Evolutionary conservation across 345 rosid species (phyloP).

Genomic region (Acer campestre): DNA sequence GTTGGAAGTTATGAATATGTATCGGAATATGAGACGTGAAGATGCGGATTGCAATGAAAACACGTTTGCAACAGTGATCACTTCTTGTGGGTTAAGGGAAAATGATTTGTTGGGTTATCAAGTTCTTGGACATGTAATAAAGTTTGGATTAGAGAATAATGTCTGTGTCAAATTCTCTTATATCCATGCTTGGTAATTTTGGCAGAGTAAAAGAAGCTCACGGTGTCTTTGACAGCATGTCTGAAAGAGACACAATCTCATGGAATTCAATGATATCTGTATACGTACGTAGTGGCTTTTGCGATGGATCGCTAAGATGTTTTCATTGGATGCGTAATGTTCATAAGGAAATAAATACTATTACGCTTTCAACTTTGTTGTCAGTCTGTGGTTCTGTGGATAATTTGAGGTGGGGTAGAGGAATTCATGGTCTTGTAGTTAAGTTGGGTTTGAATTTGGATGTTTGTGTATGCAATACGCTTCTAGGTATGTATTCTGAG

Average conservation of each 20-base stretch:
- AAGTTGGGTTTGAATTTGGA: constrained; percentile 57
- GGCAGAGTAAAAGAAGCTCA: constrained; percentile 51
- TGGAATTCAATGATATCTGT: constrained; percentile 80
- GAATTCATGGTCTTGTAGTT: constrained; percentile 63
- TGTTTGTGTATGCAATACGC: constrained; percentile 63
- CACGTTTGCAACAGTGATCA: constrained; percentile 61
- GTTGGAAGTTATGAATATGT: constrained; percentile 50
- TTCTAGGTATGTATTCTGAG: constrained; percentile 72
- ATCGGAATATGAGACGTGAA: constrained; percentile 53
- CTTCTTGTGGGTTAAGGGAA: constrained; percentile 61
- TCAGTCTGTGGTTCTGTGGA: constrained; percentile 58
- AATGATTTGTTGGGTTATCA: constrained; percentile 58
- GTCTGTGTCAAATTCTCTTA: constrained; percentile 69
- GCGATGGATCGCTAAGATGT: constrained; percentile 43
- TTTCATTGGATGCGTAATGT: constrained; percentile 59
- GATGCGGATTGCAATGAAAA: constrained; percentile 63
- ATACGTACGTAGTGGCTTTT: constrained; percentile 52
- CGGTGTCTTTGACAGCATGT: constrained; percentile 53
- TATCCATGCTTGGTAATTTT: constrained; percentile 69
- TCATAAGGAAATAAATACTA: constrained; percentile 54
- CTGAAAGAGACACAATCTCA: constrained; percentile 67
- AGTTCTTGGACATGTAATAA: constrained; percentile 59
- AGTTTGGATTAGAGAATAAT: constrained; percentile 55
- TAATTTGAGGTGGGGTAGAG: constrained; percentile 69
- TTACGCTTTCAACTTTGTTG: constrained; percentile 70